Evolutionary conservation across 495 filamentous ascomycete species (phyloP).

Genomic region (Tuber borchii): DNA sequence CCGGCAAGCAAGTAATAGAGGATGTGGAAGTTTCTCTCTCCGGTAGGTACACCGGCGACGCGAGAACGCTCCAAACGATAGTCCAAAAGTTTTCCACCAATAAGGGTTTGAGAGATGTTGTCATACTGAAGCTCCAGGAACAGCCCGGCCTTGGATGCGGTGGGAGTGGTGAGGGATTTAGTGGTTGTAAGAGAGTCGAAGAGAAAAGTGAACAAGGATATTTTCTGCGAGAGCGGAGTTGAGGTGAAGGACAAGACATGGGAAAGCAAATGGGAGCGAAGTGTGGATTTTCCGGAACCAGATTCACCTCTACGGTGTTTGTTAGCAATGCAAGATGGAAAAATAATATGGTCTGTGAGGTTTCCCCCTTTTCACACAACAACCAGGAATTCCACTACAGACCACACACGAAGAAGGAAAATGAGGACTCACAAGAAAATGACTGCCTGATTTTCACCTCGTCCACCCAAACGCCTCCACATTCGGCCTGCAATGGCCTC

Average conservation of each 20-base stretch:
- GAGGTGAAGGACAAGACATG: constrained; percentile 78
- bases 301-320: constrained; percentile 67
- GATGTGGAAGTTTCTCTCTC: constrained; percentile 92
- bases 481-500: constrained; percentile 79
- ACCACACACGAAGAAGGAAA: background rate
- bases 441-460: constrained; percentile 85
- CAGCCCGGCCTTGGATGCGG: constrained; percentile 88
- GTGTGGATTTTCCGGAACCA: constrained; percentile 88
- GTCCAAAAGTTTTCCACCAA: constrained; percentile 90
- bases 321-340: constrained; percentile 13
- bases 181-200: constrained; percentile 95
- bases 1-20: constrained; percentile 92
- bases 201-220: constrained; percentile 86
- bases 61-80: constrained; percentile 85
- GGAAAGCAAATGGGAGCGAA: constrained; percentile 79
- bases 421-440: constrained; percentile 70
- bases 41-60: constrained; percentile 83
- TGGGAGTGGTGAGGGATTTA: constrained; percentile 92
- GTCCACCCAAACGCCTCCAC: constrained; percentile 74
- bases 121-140: constrained; percentile 97
- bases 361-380: background rate
- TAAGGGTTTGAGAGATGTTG: constrained; percentile 70
- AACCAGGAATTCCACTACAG: background rate
- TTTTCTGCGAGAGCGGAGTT: constrained; percentile 83
- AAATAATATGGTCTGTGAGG: background rate